Evolutionary conservation across 2,329 filamentous ascomycete genomes (phyloP).

Genomic region (Coniochaeta prunicola): DNA sequence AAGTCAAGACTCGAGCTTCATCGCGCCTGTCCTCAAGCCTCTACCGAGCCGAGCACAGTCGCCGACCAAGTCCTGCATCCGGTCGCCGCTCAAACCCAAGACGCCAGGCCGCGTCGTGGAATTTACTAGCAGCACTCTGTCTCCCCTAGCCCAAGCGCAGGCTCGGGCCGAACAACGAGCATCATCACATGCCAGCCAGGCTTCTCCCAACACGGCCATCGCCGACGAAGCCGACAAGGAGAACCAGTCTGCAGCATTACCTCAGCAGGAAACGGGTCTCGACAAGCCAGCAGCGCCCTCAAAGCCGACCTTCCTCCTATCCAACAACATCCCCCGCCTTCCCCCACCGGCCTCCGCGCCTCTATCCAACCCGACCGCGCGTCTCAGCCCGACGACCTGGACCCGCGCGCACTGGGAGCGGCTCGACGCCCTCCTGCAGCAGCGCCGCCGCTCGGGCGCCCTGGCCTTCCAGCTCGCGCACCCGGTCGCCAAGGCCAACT

Average conservation of each 20-base stretch:
- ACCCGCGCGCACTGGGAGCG: constrained; percentile 39
- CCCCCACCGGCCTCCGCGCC: not conserved
- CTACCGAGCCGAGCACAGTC: constrained; percentile 45
- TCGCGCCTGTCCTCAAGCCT: constrained; percentile 35
- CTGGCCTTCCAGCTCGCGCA: constrained; percentile 27
- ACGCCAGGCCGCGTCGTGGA: constrained; percentile 52
- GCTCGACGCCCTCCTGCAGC: constrained; percentile 43
- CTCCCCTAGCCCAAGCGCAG: constrained; percentile 34
- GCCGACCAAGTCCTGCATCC: constrained; percentile 48
- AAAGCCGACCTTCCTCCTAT: not conserved
- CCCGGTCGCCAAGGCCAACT: constrained; percentile 1
- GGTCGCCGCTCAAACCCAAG: constrained; percentile 49
- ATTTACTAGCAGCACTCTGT: constrained; percentile 44
- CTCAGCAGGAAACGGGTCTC: not conserved
- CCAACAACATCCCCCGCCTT: constrained; percentile 3
- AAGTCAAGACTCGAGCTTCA: constrained; percentile 26
- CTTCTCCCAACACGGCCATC: constrained; percentile 5
- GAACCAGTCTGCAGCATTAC: constrained; percentile 13
- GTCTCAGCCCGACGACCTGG: constrained; percentile 11
- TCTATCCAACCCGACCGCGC: constrained; percentile 3
- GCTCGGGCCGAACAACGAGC: constrained; percentile 12
- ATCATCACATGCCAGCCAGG: constrained; percentile 1
- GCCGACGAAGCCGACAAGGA: constrained; percentile 22
- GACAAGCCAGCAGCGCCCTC: constrained; percentile 6
- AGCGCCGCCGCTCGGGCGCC: constrained; percentile 37